Evolutionary conservation across 257 asterid genomes (phyloP).

Genomic region (Rhazya stricta): DNA sequence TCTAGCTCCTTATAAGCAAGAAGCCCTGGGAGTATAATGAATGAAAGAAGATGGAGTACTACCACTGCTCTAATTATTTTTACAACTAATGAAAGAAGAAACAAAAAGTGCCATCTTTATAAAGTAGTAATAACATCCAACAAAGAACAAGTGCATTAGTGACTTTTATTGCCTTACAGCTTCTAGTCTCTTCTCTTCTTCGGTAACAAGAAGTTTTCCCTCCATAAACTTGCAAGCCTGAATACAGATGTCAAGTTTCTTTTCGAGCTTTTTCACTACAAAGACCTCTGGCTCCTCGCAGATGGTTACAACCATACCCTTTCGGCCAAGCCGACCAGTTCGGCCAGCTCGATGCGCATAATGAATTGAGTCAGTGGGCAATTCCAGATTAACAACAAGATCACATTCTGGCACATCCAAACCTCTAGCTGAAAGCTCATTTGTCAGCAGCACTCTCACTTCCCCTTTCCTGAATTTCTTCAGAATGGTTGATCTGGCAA

Average conservation of each 20-base stretch:
- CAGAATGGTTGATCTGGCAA: constrained; percentile 66
- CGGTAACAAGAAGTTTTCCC: constrained; percentile 59
- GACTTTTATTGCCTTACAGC: constrained; percentile 17
- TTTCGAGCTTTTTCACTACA: constrained; percentile 73
- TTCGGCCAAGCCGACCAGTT: constrained; percentile 88
- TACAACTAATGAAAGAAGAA: not conserved
- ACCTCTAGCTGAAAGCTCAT: constrained; percentile 96
- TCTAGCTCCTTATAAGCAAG: not conserved
- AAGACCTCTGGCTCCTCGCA: constrained; percentile 87
- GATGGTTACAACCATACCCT: constrained; percentile 74
- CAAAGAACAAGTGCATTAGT: not conserved
- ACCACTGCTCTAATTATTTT: not conserved
- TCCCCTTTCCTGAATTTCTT: constrained; percentile 77
- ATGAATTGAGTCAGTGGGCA: constrained; percentile 86
- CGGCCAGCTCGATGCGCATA: constrained; percentile 97
- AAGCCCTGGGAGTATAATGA: not conserved
- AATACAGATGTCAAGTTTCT: constrained; percentile 71
- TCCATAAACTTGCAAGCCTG: constrained; percentile 68
- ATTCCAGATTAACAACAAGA: constrained; percentile 83
- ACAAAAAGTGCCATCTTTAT: not conserved
- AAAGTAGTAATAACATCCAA: not conserved
- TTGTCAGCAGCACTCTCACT: constrained; percentile 74
- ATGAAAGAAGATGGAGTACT: no score
- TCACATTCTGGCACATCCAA: constrained; percentile 93
- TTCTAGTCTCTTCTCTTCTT: constrained; percentile 37